Evolutionary conservation across 805 yeast species (phyloP).

Genomic region (Candida boidinii): DNA sequence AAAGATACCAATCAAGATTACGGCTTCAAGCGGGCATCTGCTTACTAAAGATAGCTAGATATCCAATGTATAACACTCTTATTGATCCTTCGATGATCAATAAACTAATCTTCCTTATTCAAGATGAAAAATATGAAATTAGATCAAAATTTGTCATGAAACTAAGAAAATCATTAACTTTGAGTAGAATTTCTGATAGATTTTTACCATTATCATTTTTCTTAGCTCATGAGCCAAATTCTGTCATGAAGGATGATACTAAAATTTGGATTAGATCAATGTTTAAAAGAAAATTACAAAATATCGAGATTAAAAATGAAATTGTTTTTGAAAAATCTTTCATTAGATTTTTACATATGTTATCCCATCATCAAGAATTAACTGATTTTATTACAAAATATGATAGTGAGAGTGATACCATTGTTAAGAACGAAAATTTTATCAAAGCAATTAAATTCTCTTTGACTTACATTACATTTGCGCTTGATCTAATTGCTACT

Average conservation of each 20-base stretch:
- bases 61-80: slow-evolving; percentile 40
- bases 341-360: slow-evolving; percentile 56
- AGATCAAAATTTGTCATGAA: slow-evolving; percentile 41
- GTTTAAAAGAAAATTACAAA: slow-evolving; percentile 23
- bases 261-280: slow-evolving; percentile 68
- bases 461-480: slow-evolving; percentile 51
- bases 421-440: slow-evolving; percentile 5
- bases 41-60: slow-evolving; percentile 55
- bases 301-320: slow-evolving; percentile 17
- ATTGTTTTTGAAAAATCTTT: slow-evolving; percentile 58
- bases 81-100: slow-evolving; percentile 45
- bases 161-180: slow-evolving; percentile 42
- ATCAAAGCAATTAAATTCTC: slow-evolving; percentile 42
- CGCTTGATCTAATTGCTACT: slow-evolving; percentile 49
- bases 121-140: slow-evolving; percentile 56
- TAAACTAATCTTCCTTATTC: slow-evolving; percentile 48
- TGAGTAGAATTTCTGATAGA: slow-evolving; percentile 49
- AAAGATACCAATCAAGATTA: slow-evolving; percentile 46
- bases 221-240: slow-evolving; percentile 68
- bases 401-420: slow-evolving; percentile 8
- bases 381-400: slow-evolving; percentile 27
- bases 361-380: slow-evolving; percentile 71
- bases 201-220: slow-evolving; percentile 64
- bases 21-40: slow-evolving; percentile 61
- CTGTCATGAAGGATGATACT: slow-evolving; percentile 36